phyloP scores from a whole-genome alignment of 257 asterid species.

The Nicotiana otophora region DNA sequence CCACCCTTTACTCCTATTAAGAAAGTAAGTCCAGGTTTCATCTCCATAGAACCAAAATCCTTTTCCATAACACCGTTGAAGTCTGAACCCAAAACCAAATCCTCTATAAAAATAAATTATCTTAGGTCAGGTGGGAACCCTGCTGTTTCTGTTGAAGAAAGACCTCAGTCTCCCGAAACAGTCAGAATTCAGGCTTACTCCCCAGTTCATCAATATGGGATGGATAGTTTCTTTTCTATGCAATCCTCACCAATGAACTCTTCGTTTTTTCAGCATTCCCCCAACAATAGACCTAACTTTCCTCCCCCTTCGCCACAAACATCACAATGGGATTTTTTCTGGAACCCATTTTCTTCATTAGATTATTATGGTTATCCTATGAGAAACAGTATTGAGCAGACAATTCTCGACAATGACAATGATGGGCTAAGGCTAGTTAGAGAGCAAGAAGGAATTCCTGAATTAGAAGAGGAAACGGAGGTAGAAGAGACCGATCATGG shows the following conservation, averaged over 20 bases:
- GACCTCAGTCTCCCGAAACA: slow-evolving; percentile 79
- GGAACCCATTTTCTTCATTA: slow-evolving; percentile 91
- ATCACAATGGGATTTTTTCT: slow-evolving; percentile 95
- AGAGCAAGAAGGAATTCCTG: slow-evolving; percentile 88
- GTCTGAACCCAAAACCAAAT: slow-evolving; percentile 35
- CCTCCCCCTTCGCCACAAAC: slow-evolving; percentile 73
- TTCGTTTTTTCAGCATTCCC: slow-evolving; percentile 58
- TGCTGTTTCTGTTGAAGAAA: slow-evolving; percentile 71
- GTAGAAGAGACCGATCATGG: slow-evolving; percentile 55
- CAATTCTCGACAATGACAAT: slow-evolving; percentile 52
- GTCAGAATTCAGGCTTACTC: slow-evolving; percentile 58
- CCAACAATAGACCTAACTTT: slow-evolving; percentile 43
- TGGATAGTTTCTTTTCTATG: slow-evolving; percentile 61
- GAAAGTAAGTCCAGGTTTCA: slow-evolving; percentile 53
- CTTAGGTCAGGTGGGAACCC: slow-evolving; percentile 62
- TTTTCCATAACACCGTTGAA: slow-evolving; percentile 44
- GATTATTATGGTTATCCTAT: slow-evolving; percentile 75
- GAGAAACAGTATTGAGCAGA: slow-evolving; percentile 43
- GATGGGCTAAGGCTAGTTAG: slow-evolving; percentile 69
- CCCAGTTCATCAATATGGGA: slow-evolving; percentile 60
- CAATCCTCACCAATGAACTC: slow-evolving; percentile 53
- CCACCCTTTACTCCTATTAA: slow-evolving; percentile 45
- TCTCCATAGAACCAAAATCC: slow-evolving; percentile 62
- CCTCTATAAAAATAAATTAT: slow-evolving; percentile 52
- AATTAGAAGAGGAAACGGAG: slow-evolving; percentile 87